phyloP scores from a whole-genome alignment of 495 filamentous ascomycete species.

The Lasiosphaeria ovina region DNA sequence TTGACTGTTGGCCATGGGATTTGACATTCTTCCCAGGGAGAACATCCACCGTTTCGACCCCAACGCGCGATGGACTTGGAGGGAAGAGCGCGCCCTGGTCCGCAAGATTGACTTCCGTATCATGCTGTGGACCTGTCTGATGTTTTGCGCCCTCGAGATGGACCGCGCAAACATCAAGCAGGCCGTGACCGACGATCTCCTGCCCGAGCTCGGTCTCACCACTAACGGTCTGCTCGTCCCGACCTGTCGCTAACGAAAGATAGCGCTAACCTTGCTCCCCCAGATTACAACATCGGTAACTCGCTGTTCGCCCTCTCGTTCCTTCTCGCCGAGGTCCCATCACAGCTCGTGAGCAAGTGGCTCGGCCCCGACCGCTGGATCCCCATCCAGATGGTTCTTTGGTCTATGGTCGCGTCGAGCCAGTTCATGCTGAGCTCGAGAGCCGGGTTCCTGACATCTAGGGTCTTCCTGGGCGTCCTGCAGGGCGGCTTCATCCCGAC shows the following conservation, averaged over 20 bases:
- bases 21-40: slow-evolving; percentile 25
- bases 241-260: background rate
- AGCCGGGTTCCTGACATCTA: slow-evolving; percentile 55
- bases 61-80: slow-evolving; percentile 64
- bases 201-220: slow-evolving; percentile 55
- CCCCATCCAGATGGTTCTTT: slow-evolving; percentile 71
- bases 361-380: slow-evolving; percentile 80
- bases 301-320: slow-evolving; percentile 69
- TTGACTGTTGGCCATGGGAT: background rate
- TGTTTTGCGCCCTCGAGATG: slow-evolving; percentile 76
- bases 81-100: slow-evolving; percentile 67
- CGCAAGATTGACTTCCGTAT: slow-evolving; percentile 48
- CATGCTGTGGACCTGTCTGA: slow-evolving; percentile 64
- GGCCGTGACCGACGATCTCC: slow-evolving; percentile 69
- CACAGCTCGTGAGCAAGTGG: slow-evolving; percentile 69
- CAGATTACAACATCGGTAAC: slow-evolving; percentile 68
- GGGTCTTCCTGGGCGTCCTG: slow-evolving; percentile 64
- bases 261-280: slow-evolving; percentile 10
- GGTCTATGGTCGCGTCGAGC: slow-evolving; percentile 66
- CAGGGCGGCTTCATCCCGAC: slow-evolving; percentile 65
- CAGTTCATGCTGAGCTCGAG: slow-evolving; percentile 62
- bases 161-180: slow-evolving; percentile 73
- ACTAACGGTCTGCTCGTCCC: slow-evolving; percentile 54
- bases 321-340: slow-evolving; percentile 68
- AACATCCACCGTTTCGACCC: slow-evolving; percentile 72